Conservation (phyloP, 495 filamentous ascomycete species). For the Xylaria intraflava region DNA sequence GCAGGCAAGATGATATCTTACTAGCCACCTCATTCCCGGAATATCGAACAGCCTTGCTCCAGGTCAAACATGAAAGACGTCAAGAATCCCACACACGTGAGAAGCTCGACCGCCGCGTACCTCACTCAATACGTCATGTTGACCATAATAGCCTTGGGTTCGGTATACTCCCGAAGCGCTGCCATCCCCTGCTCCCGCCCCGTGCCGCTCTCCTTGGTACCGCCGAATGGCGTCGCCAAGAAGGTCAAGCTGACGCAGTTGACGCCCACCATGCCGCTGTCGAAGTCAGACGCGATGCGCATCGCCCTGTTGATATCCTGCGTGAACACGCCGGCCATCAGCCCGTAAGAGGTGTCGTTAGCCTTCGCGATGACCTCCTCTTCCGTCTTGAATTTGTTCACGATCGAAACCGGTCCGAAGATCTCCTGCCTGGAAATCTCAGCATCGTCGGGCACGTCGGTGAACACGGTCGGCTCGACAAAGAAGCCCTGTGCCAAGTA, state of each 20-base stretch:
- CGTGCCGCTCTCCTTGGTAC: conserved; percentile 45
- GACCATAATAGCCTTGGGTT: conserved; percentile 46
- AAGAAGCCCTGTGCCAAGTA: conserved; percentile 35
- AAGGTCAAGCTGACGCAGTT: conserved; percentile 33
- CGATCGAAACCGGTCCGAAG: conserved; percentile 46
- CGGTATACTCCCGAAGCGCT: conserved; percentile 37
- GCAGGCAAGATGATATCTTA: no score
- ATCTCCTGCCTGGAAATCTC: conserved; percentile 47
- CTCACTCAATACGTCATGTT: conserved; percentile 34
- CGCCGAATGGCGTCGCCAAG: conserved; percentile 42
- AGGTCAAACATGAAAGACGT: no score
- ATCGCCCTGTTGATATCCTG: conserved; percentile 44
- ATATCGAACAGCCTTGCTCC: no score
- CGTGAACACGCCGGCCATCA: conserved; percentile 46
- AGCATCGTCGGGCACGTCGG: conserved; percentile 35
- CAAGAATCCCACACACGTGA: no score
- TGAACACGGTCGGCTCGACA: conserved; percentile 44
- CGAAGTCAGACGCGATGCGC: conserved; percentile 42
- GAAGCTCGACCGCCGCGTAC: no score
- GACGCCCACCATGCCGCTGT: conserved; percentile 48
- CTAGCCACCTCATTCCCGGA: no score
- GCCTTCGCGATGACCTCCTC: conserved; percentile 45
- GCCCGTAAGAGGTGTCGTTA: conserved; percentile 45
- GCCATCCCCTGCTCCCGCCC: conserved; percentile 41
- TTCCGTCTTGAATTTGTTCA: conserved; percentile 48